Evolutionary conservation across 1,284 basidiomycete species (phyloP).

Genomic region (Grifola frondosa): DNA sequence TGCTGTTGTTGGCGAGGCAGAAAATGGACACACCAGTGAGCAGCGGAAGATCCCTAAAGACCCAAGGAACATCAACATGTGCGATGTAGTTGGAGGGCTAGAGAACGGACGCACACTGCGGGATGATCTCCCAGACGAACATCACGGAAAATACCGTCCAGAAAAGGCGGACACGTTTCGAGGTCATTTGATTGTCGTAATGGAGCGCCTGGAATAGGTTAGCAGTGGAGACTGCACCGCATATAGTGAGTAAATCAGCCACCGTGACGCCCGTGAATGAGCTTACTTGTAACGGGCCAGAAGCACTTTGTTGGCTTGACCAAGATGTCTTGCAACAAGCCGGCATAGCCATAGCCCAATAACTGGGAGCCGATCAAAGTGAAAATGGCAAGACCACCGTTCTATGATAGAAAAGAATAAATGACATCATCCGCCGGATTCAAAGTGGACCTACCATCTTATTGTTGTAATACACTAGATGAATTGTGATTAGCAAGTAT

Average conservation of each 20-base stretch:
- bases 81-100: not conserved
- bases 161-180: constrained; percentile 34
- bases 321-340: constrained; percentile 30
- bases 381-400: constrained; percentile 32
- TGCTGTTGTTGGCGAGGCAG: constrained; percentile 55
- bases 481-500: not conserved
- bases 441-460: constrained; percentile 23
- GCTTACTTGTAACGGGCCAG: constrained; percentile 32
- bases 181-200: constrained; percentile 34
- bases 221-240: constrained; percentile 24
- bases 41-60: constrained; percentile 32
- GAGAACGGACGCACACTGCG: constrained; percentile 47
- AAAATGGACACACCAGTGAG: constrained; percentile 54
- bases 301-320: constrained; percentile 34
- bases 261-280: too few species aligned
- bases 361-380: constrained; percentile 33
- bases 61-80: not conserved
- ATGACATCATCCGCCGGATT: not conserved
- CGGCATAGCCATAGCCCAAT: constrained; percentile 33
- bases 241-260: not conserved
- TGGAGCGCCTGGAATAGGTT: constrained; percentile 35
- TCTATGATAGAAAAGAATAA: constrained; percentile 12
- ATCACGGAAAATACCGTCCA: constrained; percentile 31
- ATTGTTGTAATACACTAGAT: constrained; percentile 33
- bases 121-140: constrained; percentile 39